Conservation (phyloP, 2,329 filamentous ascomycete species). For the Hypocrella siamensis region DNA sequence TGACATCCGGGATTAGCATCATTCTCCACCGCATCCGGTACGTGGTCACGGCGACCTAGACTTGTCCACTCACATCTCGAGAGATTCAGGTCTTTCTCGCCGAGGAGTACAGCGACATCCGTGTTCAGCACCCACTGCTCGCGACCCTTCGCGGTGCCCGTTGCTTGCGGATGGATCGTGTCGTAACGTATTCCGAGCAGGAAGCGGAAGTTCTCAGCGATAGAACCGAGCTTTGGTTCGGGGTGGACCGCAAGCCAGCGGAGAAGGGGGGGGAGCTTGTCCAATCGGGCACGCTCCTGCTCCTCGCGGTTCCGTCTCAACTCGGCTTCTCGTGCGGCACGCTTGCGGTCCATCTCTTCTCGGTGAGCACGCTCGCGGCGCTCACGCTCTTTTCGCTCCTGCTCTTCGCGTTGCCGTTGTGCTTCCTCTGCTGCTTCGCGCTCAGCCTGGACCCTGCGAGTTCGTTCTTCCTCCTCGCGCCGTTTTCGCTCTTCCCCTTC, state of each 20-base stretch:
- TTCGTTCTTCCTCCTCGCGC: constrained; percentile 30
- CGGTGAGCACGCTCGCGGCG: constrained; percentile 25
- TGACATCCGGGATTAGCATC: not conserved
- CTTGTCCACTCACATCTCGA: constrained; percentile 32
- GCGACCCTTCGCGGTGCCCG: constrained; percentile 37
- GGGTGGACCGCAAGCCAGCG: constrained; percentile 41
- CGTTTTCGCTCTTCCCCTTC: constrained; percentile 20
- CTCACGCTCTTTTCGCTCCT: constrained; percentile 34
- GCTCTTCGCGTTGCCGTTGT: constrained; percentile 33
- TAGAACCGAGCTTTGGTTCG: constrained; percentile 32
- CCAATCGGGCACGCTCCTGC: constrained; percentile 36
- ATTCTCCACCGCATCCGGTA: no score
- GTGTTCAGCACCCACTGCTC: constrained; percentile 53
- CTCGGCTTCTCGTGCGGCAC: constrained; percentile 34
- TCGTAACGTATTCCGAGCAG: constrained; percentile 49
- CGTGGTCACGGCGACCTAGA: no score
- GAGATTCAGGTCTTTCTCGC: constrained; percentile 46
- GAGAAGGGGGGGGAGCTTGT: constrained; percentile 42
- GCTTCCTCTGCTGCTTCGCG: constrained; percentile 33
- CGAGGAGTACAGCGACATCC: constrained; percentile 45
- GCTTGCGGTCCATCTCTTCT: constrained; percentile 31
- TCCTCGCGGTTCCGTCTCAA: constrained; percentile 34
- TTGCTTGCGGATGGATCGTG: constrained; percentile 38
- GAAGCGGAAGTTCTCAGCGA: constrained; percentile 38
- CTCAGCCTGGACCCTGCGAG: constrained; percentile 26